Evolutionary conservation across 306 rosid species (phyloP).

Genomic region (Lathyrus oleraceus): DNA sequence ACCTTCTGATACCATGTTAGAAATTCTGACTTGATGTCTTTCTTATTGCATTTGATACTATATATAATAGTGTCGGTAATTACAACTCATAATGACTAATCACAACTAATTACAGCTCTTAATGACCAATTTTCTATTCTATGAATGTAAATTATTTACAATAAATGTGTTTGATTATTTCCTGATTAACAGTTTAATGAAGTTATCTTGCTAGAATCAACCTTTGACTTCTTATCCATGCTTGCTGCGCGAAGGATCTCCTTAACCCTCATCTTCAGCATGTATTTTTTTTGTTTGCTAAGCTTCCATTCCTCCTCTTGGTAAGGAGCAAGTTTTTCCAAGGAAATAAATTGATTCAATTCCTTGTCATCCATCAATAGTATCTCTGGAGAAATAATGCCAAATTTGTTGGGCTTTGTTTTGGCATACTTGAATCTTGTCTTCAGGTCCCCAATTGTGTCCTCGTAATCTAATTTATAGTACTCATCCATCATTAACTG

Average conservation of each 20-base stretch:
- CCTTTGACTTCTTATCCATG: constrained; percentile 12
- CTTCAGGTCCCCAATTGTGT: constrained; percentile 82
- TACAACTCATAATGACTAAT: too few relatives aligned
- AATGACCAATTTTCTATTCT: too few relatives aligned
- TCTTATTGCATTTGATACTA: too few relatives aligned
- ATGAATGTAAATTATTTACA: too few relatives aligned
- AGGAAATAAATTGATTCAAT: constrained; percentile 72
- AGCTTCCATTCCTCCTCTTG: constrained; percentile 61
- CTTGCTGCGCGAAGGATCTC: constrained; percentile 51
- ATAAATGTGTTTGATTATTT: too few relatives aligned
- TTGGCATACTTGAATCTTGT: constrained; percentile 91
- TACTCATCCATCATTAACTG: constrained; percentile 88
- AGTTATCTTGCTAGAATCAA: background rate
- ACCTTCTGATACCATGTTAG: too few relatives aligned
- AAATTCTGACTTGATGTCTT: too few relatives aligned
- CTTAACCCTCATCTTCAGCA: constrained; percentile 60
- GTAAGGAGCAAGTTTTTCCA: constrained; percentile 86
- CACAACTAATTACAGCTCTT: too few relatives aligned
- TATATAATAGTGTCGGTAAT: too few relatives aligned
- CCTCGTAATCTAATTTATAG: constrained; percentile 84
- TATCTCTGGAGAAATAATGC: constrained; percentile 59
- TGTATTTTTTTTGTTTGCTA: constrained; percentile 55
- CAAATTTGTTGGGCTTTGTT: constrained; percentile 68
- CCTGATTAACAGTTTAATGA: too few relatives aligned
- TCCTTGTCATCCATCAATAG: constrained; percentile 71